phyloP scores from a whole-genome alignment of 2,329 filamentous ascomycete genomes.

The Paramyrothecium sp. region DNA sequence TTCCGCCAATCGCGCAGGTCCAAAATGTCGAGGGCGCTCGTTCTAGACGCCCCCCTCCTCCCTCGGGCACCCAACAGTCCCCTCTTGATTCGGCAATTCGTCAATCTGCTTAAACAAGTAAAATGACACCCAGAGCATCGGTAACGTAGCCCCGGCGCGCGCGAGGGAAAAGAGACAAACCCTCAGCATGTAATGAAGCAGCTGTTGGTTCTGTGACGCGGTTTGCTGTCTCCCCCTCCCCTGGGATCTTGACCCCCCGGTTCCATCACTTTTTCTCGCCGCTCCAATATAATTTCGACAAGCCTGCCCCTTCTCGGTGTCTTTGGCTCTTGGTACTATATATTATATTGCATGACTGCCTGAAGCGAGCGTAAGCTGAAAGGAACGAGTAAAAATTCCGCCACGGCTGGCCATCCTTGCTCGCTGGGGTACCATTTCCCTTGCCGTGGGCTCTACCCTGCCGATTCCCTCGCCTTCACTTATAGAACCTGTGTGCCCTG shows the following conservation, averaged over 20 bases:
- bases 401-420: not conserved
- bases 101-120: no score
- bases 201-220: no score
- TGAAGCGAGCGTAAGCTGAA: not conserved
- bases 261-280: not conserved
- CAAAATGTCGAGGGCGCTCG: no score
- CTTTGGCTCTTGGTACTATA: not conserved
- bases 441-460: not conserved
- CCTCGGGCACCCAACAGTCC: no score
- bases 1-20: no score
- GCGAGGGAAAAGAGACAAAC: no score
- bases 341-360: not conserved
- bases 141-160: no score
- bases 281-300: not conserved
- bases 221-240: no score
- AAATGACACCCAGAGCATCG: no score
- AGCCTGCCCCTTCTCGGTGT: not conserved
- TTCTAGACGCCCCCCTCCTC: no score
- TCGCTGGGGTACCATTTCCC: not conserved
- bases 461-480: not conserved
- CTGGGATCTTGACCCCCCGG: not conserved
- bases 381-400: not conserved
- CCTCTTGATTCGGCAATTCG: no score
- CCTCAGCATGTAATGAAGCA: no score
- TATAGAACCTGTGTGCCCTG: not conserved